Conservation (phyloP, 495 filamentous ascomycete genomes). For the Hamigera avellanea region DNA sequence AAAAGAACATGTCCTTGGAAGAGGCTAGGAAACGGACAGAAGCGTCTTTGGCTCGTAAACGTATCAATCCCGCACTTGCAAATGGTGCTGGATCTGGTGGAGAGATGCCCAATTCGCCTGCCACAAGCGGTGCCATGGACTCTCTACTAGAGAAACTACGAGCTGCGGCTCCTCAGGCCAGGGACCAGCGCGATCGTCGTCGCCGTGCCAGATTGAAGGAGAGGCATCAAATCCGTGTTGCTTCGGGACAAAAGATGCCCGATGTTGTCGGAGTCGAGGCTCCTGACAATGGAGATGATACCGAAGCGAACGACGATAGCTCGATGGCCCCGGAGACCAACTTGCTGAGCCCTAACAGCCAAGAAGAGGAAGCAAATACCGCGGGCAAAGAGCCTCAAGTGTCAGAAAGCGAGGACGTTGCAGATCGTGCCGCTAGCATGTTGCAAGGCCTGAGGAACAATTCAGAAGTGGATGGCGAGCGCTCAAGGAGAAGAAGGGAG, state of each 20-base stretch:
- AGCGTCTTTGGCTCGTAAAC: slow-evolving; percentile 80
- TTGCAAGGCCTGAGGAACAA: slow-evolving; percentile 68
- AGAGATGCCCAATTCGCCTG: slow-evolving; percentile 50
- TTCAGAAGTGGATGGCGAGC: slow-evolving; percentile 42
- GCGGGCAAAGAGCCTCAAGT: slow-evolving; percentile 27
- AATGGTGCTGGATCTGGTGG: slow-evolving; percentile 28
- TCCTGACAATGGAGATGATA: slow-evolving; percentile 16
- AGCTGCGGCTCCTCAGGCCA: slow-evolving; percentile 78
- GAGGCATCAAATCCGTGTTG: slow-evolving; percentile 82
- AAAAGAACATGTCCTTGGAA: slow-evolving; percentile 82
- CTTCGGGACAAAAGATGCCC: slow-evolving; percentile 74
- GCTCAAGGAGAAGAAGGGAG: slow-evolving; percentile 50
- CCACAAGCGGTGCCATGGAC: slow-evolving; percentile 87
- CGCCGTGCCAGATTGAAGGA: slow-evolving; percentile 81
- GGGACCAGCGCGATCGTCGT: slow-evolving; percentile 78
- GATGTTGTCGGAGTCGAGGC: slow-evolving; percentile 44
- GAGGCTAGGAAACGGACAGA: slow-evolving; percentile 77
- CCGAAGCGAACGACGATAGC: slow-evolving; percentile 12
- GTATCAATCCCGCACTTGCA: slow-evolving; percentile 50
- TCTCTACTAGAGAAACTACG: slow-evolving; percentile 90
- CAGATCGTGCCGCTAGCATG: slow-evolving; percentile 70
- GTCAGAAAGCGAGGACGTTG: slow-evolving; percentile 61
- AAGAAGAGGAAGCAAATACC: slow-evolving; percentile 27
- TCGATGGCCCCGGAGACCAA: slow-evolving; percentile 20
- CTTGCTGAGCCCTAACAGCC: slow-evolving; percentile 25